Base-by-base conservation (phyloP, 2,329 filamentous ascomycete genomes). In the Thelonectria rubi region DNA sequence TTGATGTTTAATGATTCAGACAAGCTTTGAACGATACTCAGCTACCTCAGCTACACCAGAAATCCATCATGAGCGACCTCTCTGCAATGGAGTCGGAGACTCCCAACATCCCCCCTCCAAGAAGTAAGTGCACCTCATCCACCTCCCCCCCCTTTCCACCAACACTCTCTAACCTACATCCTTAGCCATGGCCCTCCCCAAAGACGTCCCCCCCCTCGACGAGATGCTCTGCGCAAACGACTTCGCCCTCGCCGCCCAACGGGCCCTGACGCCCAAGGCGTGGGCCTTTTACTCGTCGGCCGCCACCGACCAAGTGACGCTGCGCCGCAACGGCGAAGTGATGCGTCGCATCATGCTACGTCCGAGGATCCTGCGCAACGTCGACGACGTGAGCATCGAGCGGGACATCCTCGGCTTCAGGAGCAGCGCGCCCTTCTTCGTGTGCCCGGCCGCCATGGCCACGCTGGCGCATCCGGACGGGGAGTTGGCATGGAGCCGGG, bases 221-320 rank as follows among this genome's bases (percentile, higher is more conserved):
- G 51, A 69, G 8, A 70, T 75, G 45, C 61, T 75, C 32, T 75
- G 67, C 3, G 70, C 73, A 20, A 62, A 87, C 63, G 88, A 91
- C 75, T 90, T 90, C 69, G 82, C 86, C 53, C 60, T 76, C 11
- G 85, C 83, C 0, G 88, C 88, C 4, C 80, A 82, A 15, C 77
- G 78, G 24, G 83, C 82, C 6, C 80, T 88, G 49, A 80, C 81
- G 9, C 81, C 83, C 20, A 91, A 91, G 69, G 85, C 88, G n/a
- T 90, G 86, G 86, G 88, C 88, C 0, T 91, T 90, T 69, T 85
- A 88, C 71, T 89, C 86, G 18, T 89, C 86, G 9, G 88, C 88
- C 2, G 85, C 88, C 11, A 90, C 87, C 6, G 88, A 83, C 69
- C 74, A 79, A n/a, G 82, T 82, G 68, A 86, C 88, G 39, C 85